Percentiles rank a stretch among this genome's conserved stretches.
Conservation (phyloP, 2,329 filamentous ascomycete species). For the Didymella exigua region DNA sequence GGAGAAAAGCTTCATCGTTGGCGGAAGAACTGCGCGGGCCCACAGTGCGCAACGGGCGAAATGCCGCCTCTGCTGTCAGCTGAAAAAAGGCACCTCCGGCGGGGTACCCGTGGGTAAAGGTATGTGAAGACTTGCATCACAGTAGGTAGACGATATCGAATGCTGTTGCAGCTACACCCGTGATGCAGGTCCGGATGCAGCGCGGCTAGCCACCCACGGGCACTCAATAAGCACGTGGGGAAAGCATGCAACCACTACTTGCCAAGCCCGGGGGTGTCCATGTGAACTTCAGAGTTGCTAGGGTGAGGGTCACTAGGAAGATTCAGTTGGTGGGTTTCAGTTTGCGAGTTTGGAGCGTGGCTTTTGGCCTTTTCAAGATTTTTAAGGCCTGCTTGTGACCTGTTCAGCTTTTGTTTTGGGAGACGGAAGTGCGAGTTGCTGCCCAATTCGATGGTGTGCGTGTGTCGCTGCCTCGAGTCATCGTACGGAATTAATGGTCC, state of each 20-base stretch:
- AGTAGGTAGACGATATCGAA: neutral
- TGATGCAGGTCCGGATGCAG: neutral
- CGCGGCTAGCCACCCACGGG: constrained; percentile 11
- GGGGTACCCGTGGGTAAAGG: constrained; percentile 8
- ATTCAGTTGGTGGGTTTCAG: constrained; percentile 24
- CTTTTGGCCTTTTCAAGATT: neutral
- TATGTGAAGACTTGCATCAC: neutral
- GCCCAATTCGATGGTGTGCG: constrained; percentile 10
- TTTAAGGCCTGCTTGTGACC: constrained; percentile 7
- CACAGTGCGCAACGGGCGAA: neutral
- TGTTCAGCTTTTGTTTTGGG: constrained; percentile 4
- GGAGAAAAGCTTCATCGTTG: constrained; percentile 11
- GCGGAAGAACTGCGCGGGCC: constrained; percentile 1
- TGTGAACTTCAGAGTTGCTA: constrained; percentile 35
- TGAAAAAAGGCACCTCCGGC: constrained; percentile 3
- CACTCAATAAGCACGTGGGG: constrained; percentile 46
- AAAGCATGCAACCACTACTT: constrained; percentile 25
- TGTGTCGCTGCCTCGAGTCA: constrained; percentile 5
- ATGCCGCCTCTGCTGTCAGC: neutral
- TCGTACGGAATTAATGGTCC: neutral
- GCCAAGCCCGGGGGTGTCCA: constrained; percentile 39
- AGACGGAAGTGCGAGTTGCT: constrained; percentile 6
- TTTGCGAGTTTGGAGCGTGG: constrained; percentile 8
- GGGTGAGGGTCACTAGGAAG: constrained; percentile 25
- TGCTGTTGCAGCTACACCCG: neutral